Conservation (phyloP, 2,329 filamentous ascomycete species). For the Knoxdaviesia proteae region DNA sequence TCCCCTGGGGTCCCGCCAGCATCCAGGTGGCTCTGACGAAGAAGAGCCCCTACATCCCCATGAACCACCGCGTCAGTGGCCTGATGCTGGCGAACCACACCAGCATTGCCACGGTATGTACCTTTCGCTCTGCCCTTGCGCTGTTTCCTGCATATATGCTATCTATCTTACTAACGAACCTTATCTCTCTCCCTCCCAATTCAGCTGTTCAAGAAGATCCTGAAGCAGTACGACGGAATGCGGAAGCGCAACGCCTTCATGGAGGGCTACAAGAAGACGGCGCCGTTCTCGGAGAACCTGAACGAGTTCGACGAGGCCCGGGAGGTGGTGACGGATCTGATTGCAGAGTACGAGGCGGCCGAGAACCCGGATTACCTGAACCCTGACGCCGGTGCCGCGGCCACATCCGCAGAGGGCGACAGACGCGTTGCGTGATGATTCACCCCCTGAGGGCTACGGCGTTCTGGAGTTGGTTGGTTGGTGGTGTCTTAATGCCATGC, state of each 20-base stretch:
- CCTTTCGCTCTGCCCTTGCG: not conserved
- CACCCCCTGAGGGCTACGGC: too few relatives aligned
- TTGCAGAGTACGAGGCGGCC: constrained; percentile 88
- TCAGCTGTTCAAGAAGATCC: constrained; percentile 77
- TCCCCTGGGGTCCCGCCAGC: constrained; percentile 92
- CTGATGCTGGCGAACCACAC: constrained; percentile 98
- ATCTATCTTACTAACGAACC: not conserved
- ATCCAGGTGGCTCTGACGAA: constrained; percentile 96
- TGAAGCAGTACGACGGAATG: constrained; percentile 81
- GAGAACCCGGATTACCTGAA: constrained; percentile 81
- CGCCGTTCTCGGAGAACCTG: constrained; percentile 77
- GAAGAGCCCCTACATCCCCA: constrained; percentile 86
- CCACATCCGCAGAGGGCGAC: constrained; percentile 30
- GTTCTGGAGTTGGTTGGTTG: too few relatives aligned
- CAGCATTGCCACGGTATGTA: constrained; percentile 65
- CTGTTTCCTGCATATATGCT: not conserved
- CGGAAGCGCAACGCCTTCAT: constrained; percentile 93
- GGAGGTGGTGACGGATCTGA: constrained; percentile 76
- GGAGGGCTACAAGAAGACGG: constrained; percentile 88
- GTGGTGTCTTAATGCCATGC: too few relatives aligned
- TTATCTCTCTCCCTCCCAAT: too few relatives aligned
- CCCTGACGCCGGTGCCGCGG: constrained; percentile 38
- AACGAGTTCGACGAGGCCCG: constrained; percentile 89
- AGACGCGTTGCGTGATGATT: constrained; percentile 19
- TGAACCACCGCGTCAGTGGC: constrained; percentile 83